Percentiles rank a stretch among this genome's conserved stretches.
phyloP scores from a whole-genome alignment of 495 filamentous ascomycete species.

The Aspergillus homomorphus region DNA sequence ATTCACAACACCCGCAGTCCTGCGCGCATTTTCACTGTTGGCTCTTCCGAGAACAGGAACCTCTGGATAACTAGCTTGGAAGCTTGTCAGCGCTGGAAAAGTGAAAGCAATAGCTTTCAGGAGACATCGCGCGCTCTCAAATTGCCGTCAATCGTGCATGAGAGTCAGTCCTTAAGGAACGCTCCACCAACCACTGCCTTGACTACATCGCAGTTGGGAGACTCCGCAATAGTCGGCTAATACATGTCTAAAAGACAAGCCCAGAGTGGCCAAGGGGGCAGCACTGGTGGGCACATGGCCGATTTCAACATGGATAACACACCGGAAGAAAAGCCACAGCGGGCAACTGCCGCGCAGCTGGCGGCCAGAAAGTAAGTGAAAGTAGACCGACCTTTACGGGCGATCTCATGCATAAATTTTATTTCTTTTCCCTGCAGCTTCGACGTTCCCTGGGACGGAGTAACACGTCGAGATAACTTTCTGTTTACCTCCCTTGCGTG shows the following conservation, averaged over 20 bases:
- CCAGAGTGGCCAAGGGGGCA: conserved; percentile 36
- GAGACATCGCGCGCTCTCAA: not conserved
- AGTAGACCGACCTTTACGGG: conserved; percentile 22
- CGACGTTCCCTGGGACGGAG: not conserved
- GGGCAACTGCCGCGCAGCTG: conserved; percentile 51
- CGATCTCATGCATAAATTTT: conserved; percentile 6
- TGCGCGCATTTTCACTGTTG: not conserved
- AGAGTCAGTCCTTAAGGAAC: conserved; percentile 9
- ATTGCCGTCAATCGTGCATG: conserved; percentile 10
- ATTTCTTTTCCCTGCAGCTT: conserved; percentile 1
- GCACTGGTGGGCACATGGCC: conserved; percentile 23
- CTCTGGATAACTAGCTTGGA: not conserved
- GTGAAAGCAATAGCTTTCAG: not conserved
- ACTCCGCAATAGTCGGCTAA: conserved; percentile 4
- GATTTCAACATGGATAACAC: conserved; percentile 41
- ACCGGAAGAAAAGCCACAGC: conserved; percentile 46
- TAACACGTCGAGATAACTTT: too few species aligned
- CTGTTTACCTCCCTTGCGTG: not conserved
- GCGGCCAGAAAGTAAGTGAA: conserved; percentile 52
- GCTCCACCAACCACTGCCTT: not conserved
- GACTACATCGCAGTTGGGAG: conserved; percentile 1
- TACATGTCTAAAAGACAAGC: conserved; percentile 42
- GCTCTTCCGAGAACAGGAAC: too few species aligned
- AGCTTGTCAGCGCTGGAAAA: not conserved
- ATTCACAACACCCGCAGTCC: not conserved